Percentiles rank a stretch among this genome's conserved stretches.
Conservation (phyloP, 768 basidiomycete species). For the Mycena indigotica region DNA sequence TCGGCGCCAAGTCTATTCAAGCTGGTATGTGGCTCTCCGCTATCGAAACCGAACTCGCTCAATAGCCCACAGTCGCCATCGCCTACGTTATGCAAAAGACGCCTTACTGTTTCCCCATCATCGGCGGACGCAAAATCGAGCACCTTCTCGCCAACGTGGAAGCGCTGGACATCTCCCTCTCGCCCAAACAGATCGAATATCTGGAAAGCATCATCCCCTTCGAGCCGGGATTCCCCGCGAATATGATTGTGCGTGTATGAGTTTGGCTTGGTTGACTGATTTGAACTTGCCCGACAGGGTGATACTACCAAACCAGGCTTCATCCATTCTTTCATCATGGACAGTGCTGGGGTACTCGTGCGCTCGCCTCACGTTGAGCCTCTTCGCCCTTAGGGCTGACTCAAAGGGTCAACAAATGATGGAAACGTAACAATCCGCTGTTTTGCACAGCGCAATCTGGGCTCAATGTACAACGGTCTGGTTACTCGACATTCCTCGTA, state of each 20-base stretch:
- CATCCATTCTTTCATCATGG: too few species aligned
- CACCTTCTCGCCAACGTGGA: slow-evolving; percentile 43
- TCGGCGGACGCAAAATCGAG: slow-evolving; percentile 43
- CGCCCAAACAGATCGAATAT: slow-evolving; percentile 36
- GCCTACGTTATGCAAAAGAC: slow-evolving; percentile 41
- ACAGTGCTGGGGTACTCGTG: too few species aligned
- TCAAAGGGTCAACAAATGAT: too few species aligned
- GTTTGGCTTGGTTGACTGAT: too few species aligned
- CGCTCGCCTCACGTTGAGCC: too few species aligned
- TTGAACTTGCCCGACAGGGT: too few species aligned
- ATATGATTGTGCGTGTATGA: background rate
- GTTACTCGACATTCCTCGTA: too few species aligned
- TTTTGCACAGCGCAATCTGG: too few species aligned
- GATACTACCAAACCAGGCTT: too few species aligned
- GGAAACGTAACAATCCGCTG: too few species aligned
- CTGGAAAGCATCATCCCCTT: slow-evolving; percentile 39
- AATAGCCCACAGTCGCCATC: slow-evolving; percentile 13
- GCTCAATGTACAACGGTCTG: too few species aligned
- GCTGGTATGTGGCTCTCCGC: slow-evolving; percentile 22
- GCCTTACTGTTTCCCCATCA: slow-evolving; percentile 43
- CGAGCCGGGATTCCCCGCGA: slow-evolving; percentile 37
- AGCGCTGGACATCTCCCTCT: slow-evolving; percentile 40
- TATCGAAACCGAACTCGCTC: slow-evolving; percentile 12
- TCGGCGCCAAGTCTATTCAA: slow-evolving; percentile 38
- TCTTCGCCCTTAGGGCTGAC: too few species aligned